phyloP scores from a whole-genome alignment of 1,139 yeast species.

The Yamadazyma epiphylla region DNA sequence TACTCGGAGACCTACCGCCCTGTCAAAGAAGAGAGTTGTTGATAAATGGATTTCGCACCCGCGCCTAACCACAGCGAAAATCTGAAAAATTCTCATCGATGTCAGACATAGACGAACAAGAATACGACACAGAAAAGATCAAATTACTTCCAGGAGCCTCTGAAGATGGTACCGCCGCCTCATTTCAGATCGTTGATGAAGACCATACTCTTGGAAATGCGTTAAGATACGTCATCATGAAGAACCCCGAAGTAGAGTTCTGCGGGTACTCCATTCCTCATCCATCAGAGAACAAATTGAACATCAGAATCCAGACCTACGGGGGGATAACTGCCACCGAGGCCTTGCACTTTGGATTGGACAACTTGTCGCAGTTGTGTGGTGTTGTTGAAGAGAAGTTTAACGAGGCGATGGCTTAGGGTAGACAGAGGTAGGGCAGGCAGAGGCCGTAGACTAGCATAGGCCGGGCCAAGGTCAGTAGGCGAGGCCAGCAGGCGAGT shows the following conservation, averaged over 20 bases:
- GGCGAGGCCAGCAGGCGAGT: too few relatives aligned
- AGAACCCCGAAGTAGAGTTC: conserved; percentile 95
- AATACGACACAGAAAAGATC: conserved; percentile 48
- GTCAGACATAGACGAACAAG: conserved; percentile 25
- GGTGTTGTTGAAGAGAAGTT: conserved; percentile 78
- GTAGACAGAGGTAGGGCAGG: conserved; percentile 29
- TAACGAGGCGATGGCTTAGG: conserved; percentile 37
- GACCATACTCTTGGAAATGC: conserved; percentile 97
- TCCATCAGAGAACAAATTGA: conserved; percentile 89
- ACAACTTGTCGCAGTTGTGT: conserved; percentile 80
- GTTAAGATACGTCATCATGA: conserved; percentile 89
- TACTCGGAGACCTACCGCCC: too few relatives aligned
- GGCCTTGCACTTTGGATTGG: conserved; percentile 88
- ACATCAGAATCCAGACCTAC: conserved; percentile 90
- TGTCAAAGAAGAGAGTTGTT: too few relatives aligned
- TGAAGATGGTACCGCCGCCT: conserved; percentile 92
- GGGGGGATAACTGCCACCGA: conserved; percentile 87
- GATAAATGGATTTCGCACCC: too few relatives aligned
- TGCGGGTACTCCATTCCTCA: conserved; percentile 99
- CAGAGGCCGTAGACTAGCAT: too few relatives aligned
- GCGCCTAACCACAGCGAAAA: too few relatives aligned
- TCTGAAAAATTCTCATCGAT: too few relatives aligned
- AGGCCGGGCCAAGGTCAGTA: too few relatives aligned
- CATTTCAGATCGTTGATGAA: conserved; percentile 88
- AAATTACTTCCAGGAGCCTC: conserved; percentile 82